These are phyloP conservation scores for Meredithiella fracta DNA, from an alignment of 2,329 filamentous ascomycete genomes.

Conservation along the genomic window DNA sequence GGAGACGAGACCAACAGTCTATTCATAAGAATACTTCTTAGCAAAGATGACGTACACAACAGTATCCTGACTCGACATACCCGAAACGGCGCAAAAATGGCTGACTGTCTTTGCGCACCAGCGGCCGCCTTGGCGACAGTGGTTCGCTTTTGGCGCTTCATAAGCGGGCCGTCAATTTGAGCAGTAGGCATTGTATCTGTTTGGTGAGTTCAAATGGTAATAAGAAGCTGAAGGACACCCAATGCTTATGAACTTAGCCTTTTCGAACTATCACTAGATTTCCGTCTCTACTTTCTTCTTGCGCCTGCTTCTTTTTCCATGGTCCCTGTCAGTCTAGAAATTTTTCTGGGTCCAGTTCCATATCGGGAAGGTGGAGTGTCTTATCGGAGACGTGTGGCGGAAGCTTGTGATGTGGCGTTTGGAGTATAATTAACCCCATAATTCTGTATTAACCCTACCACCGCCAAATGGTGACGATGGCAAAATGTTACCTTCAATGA, in stretches of 20 bases:
- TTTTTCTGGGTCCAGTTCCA: slow-evolving; percentile 13
- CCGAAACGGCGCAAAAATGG: slow-evolving; percentile 84
- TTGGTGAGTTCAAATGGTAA: neutral
- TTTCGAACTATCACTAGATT: neutral
- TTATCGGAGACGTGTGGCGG: neutral
- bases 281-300: slow-evolving; percentile 4
- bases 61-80: slow-evolving; percentile 33
- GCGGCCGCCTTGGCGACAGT: slow-evolving; percentile 24
- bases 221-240: neutral
- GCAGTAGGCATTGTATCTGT: slow-evolving; percentile 36
- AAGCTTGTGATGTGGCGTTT: neutral
- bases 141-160: slow-evolving; percentile 59
- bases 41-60: neutral
- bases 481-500: no score
- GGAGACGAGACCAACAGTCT: slow-evolving; percentile 89
- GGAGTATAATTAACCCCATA: neutral
- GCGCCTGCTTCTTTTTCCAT: slow-evolving; percentile 1
- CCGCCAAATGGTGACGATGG: no score
- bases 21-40: slow-evolving; percentile 6
- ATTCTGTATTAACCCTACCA: no score
- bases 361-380: slow-evolving; percentile 12
- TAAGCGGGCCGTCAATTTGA: slow-evolving; percentile 42
- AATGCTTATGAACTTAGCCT: neutral
- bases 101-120: slow-evolving; percentile 39
- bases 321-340: slow-evolving; percentile 6